Conservation (phyloP, 2,329 filamentous ascomycete species). For the Beauveria varroae region DNA sequence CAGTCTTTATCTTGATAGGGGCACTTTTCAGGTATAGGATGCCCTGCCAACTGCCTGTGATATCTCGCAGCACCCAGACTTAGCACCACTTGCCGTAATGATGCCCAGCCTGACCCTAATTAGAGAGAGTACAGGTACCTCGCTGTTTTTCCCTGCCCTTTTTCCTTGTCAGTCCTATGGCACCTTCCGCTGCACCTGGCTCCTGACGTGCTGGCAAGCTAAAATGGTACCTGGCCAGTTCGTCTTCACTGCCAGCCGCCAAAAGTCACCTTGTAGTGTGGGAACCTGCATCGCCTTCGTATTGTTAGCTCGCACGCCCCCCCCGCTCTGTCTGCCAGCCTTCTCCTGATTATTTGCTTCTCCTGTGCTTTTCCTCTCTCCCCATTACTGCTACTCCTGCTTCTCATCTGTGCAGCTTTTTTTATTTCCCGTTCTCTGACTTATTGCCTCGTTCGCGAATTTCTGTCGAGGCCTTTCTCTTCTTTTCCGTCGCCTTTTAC, state of each 20-base stretch:
- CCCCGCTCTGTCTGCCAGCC: neutral
- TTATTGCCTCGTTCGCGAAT: neutral
- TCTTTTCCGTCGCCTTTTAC: neutral
- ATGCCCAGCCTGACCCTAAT: neutral
- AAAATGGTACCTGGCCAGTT: neutral
- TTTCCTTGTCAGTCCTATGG: no score
- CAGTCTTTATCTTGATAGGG: neutral
- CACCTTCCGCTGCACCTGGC: neutral
- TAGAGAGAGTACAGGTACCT: neutral
- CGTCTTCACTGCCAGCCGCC: neutral
- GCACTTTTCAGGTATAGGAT: neutral
- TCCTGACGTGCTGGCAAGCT: neutral
- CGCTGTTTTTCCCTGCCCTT: neutral
- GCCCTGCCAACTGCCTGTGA: no score
- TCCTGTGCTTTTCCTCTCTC: neutral
- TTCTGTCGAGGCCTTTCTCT: neutral
- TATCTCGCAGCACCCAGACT: no score
- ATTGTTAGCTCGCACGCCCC: slow-evolving; percentile 7
- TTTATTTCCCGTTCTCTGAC: neutral
- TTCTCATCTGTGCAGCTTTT: neutral
- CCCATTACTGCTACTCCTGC: neutral
- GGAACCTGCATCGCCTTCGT: neutral
- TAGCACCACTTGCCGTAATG: neutral
- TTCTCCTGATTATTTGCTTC: slow-evolving; percentile 10
- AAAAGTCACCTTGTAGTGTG: slow-evolving; percentile 5